Evolutionary conservation across 352 stramenopile genomes (phyloP).

Genomic region (Phytopythium litorale): DNA sequence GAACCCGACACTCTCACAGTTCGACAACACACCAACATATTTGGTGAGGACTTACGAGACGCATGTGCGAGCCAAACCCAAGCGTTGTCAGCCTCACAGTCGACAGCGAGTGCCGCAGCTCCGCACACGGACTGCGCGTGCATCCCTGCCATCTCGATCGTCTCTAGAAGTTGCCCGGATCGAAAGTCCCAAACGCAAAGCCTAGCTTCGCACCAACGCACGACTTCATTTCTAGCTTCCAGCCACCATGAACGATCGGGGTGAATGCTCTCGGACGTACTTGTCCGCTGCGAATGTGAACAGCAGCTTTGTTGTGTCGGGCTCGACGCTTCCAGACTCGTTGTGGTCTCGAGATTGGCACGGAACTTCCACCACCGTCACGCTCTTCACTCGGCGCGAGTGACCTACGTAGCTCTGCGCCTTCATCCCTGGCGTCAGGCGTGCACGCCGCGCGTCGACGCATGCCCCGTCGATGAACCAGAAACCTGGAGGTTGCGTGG

Average conservation of each 20-base stretch:
- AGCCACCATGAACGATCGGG: background rate
- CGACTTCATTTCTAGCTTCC: background rate
- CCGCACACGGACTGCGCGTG: constrained; percentile 31
- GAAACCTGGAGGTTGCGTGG: constrained; percentile 27
- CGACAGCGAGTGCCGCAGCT: constrained; percentile 3
- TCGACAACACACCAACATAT: background rate
- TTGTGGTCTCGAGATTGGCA: background rate
- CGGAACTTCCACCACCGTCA: constrained; percentile 7
- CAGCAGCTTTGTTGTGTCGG: constrained; percentile 8
- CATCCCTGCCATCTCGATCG: constrained; percentile 20
- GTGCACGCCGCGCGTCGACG: constrained; percentile 28
- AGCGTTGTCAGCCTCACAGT: background rate
- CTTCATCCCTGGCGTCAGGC: constrained; percentile 56
- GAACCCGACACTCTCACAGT: background rate
- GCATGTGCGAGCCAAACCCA: constrained; percentile 32
- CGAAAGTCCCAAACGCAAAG: constrained; percentile 45
- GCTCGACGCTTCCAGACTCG: background rate
- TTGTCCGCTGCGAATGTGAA: constrained; percentile 49
- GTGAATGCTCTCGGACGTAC: constrained; percentile 13
- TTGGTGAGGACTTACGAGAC: constrained; percentile 27
- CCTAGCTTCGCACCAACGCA: constrained; percentile 10
- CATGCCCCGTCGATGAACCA: constrained; percentile 50
- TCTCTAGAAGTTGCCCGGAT: constrained; percentile 20
- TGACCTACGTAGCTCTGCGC: constrained; percentile 37
- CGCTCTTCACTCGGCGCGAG: constrained; percentile 17